Base-by-base conservation (phyloP, 257 asterid species). In the Rauvolfia tetraphylla region DNA sequence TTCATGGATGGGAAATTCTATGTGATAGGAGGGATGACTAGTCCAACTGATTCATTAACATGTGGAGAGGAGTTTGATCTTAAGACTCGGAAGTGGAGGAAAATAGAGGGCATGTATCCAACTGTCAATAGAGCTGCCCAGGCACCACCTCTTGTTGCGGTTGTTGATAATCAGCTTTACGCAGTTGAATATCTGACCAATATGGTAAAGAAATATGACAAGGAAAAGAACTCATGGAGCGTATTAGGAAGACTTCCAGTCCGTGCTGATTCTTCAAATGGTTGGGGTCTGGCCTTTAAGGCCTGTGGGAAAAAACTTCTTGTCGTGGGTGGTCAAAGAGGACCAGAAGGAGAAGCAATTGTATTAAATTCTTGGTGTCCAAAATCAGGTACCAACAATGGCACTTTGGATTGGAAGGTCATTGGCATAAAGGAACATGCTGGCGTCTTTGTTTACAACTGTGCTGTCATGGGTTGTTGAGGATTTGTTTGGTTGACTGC, bases 91-190 rank as follows among this genome's bases (percentile, higher is more conserved):
- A 89, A 83, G 74, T 93, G 98, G 98, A 87, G 88, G 86, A 89
- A 73, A 76, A 90, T 93, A 5, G 92, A 87, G 84, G 88, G 88
- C 42, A 90, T 93, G 96, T 91, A 86, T 73, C 98, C 98, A 8
- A 87, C 89, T n/a, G 91, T 91, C 33, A 89, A 85, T 76, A 86
- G 88, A 62, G 97, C 93, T 61, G 95, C 97, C 12, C 97, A 91
- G 76, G 98, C 98, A 25, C 98, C 98, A 22, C 98, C 98, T 23
- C 97, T 93, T 61, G 95, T 93, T 67, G 98, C 98, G 23, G 98
- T 93, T 38, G 96, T 91, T 51, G 83, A 86, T 48, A 86, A 93
- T 83, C 85, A 85, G 71, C 92, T 91, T 25, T 93, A 91, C 58
- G 96, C 89, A 6, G 91, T 93, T 44, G 98, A 93, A 79, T 91